A percentile compares a stretch with the other conserved stretches of the same genome.
These are phyloP conservation scores for Corynespora cassiicola DNA, from an alignment of 2,329 filamentous ascomycete genomes.

Conservation along the genomic window DNA sequence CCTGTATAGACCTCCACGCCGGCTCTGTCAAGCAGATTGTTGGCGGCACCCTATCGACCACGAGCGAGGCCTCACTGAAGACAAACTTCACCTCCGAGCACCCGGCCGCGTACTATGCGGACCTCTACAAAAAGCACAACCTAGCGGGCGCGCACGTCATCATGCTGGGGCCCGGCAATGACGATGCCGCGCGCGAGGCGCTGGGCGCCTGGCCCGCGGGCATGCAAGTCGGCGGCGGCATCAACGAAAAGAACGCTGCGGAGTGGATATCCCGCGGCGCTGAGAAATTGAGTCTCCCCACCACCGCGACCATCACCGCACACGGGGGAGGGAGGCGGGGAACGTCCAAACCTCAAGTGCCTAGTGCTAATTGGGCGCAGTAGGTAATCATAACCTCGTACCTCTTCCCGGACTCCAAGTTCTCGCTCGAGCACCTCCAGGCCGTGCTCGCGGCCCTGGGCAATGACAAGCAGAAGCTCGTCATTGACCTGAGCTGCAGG, in stretches of 20 bases:
- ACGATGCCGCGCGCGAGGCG: slow-evolving; percentile 78
- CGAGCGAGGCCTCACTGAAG: slow-evolving; percentile 61
- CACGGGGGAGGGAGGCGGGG: too few relatives aligned
- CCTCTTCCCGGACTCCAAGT: slow-evolving; percentile 84
- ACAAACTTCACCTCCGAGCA: slow-evolving; percentile 93
- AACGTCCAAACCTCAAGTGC: not conserved
- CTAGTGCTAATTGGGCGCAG: slow-evolving; percentile 30
- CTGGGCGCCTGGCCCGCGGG: slow-evolving; percentile 78
- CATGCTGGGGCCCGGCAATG: slow-evolving; percentile 91
- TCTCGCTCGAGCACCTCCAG: slow-evolving; percentile 78
- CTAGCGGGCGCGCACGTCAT: slow-evolving; percentile 90
- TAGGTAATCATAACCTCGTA: slow-evolving; percentile 98
- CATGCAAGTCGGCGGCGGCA: slow-evolving; percentile 92
- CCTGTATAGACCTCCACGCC: slow-evolving; percentile 97
- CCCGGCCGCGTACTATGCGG: slow-evolving; percentile 80
- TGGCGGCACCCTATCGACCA: slow-evolving; percentile 76
- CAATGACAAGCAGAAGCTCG: slow-evolving; percentile 79
- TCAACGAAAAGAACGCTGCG: slow-evolving; percentile 82
- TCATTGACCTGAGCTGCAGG: slow-evolving; percentile 94
- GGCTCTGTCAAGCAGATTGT: slow-evolving; percentile 99
- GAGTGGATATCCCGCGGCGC: slow-evolving; percentile 89
- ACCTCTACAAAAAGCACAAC: slow-evolving; percentile 76
- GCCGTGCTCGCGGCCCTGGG: slow-evolving; percentile 75
- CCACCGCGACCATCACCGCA: too few relatives aligned
- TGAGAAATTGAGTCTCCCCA: slow-evolving; percentile 71